Percentiles rank a stretch among this genome's conserved stretches.
Conservation (phyloP, 345 rosid genomes). For the Angophora floribunda region DNA sequence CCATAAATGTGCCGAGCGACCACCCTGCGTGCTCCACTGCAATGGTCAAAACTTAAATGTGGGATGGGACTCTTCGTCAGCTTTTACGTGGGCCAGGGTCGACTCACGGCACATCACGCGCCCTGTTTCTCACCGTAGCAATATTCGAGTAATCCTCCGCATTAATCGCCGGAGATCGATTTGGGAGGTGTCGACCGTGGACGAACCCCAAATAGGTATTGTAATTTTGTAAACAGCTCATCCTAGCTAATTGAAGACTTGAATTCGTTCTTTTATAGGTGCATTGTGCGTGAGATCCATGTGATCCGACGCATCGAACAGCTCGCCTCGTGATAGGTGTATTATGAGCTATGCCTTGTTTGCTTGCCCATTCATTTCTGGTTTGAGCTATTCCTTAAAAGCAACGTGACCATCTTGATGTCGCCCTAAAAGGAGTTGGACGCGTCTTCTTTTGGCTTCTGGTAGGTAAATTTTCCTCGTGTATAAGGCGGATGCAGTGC, state of each 20-base stretch:
- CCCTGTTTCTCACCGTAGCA: background rate
- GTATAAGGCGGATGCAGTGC: too few species aligned
- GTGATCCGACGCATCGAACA: rapidly evolving
- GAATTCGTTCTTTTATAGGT: background rate
- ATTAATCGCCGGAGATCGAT: background rate
- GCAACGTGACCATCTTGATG: background rate
- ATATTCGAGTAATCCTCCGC: background rate
- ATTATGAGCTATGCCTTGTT: background rate
- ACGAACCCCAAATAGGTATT: background rate
- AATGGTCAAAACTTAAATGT: background rate
- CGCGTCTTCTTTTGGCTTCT: background rate
- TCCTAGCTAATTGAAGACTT: background rate
- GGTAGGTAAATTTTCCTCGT: background rate
- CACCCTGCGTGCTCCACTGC: background rate
- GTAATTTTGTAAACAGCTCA: background rate
- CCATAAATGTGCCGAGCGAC: background rate
- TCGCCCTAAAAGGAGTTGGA: rapidly evolving
- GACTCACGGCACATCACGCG: background rate
- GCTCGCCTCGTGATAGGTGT: rapidly evolving
- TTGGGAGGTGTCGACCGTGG: background rate
- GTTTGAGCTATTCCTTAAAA: background rate
- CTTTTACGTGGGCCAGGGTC: background rate
- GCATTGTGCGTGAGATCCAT: rapidly evolving
- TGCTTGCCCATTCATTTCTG: background rate
- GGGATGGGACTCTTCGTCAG: background rate